Evolutionary conservation across 345 rosid species (phyloP).

Genomic region (Sisymbrium irio): DNA sequence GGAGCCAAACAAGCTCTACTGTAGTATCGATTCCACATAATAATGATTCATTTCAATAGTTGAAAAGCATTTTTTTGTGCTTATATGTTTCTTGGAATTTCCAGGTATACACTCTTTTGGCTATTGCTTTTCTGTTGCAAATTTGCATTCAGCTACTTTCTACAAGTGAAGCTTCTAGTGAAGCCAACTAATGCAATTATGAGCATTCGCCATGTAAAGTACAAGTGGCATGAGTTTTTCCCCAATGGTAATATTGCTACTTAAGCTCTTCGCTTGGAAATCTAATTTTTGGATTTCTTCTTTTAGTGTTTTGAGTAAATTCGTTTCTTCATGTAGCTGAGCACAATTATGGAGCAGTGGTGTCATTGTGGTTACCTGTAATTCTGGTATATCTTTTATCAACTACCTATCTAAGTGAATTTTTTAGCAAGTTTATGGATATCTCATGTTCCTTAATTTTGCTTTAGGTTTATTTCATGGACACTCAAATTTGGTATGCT

Average conservation of each 20-base stretch:
- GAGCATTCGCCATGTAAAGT: constrained; percentile 58
- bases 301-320: constrained; percentile 5
- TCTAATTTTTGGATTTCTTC: not conserved
- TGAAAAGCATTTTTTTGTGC: constrained; percentile 3
- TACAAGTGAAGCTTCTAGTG: constrained; percentile 89
- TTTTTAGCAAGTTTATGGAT: not conserved
- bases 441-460: constrained; percentile 26
- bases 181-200: constrained; percentile 89
- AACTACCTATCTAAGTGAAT: not conserved
- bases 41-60: constrained; percentile 3
- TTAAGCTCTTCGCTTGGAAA: not conserved
- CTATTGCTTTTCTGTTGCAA: constrained; percentile 68
- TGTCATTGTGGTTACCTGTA: constrained; percentile 81
- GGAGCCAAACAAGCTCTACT: constrained; percentile 5
- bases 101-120: constrained; percentile 94
- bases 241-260: constrained; percentile 55
- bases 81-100: constrained; percentile 28
- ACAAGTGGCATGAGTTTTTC: constrained; percentile 90
- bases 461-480: constrained; percentile 87
- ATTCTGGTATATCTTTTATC: constrained; percentile 51
- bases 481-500: constrained; percentile 95
- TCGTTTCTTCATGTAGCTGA: constrained; percentile 49
- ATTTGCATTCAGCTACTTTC: constrained; percentile 67
- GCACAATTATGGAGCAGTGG: constrained; percentile 69
- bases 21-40: not conserved